Evolutionary conservation across 2,329 filamentous ascomycete species (phyloP).

Genomic region (Sporothrix globosa): DNA sequence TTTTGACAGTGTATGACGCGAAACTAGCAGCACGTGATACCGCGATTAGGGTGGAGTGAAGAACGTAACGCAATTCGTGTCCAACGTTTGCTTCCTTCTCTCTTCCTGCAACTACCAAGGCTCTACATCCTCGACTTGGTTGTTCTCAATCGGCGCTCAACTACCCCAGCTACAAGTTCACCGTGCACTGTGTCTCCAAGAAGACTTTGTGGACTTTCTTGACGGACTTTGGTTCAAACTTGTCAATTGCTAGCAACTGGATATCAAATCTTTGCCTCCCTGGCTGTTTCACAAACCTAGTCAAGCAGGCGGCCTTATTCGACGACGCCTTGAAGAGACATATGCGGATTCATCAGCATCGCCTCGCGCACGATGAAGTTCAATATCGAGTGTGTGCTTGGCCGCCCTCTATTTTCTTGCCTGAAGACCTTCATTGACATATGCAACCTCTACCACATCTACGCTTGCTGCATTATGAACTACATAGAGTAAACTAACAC

Average conservation of each 20-base stretch:
- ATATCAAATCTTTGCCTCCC: not conserved
- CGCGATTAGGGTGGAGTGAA: not conserved
- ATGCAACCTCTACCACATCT: too few species aligned
- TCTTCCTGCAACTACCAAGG: too few species aligned
- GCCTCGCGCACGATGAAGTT: slow-evolving; percentile 50
- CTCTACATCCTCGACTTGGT: not conserved
- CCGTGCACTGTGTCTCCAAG: not conserved
- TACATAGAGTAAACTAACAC: slow-evolving; percentile 1
- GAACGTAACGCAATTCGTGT: not conserved
- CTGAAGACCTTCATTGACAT: not conserved
- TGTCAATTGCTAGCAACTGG: not conserved
- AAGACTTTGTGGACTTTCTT: not conserved
- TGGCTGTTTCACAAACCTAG: not conserved
- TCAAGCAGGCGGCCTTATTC: not conserved
- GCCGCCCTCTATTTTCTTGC: not conserved
- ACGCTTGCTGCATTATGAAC: not conserved
- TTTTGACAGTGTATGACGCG: not conserved
- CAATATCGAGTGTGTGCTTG: slow-evolving; percentile 53
- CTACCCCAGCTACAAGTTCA: not conserved
- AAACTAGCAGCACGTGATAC: not conserved
- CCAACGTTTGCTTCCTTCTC: not conserved
- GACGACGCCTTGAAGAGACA: not conserved
- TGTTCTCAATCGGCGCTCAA: not conserved
- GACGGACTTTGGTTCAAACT: not conserved
- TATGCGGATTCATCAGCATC: not conserved